Evolutionary conservation across 2,329 filamentous ascomycete genomes (phyloP).

Genomic region (Cercospora sojina): DNA sequence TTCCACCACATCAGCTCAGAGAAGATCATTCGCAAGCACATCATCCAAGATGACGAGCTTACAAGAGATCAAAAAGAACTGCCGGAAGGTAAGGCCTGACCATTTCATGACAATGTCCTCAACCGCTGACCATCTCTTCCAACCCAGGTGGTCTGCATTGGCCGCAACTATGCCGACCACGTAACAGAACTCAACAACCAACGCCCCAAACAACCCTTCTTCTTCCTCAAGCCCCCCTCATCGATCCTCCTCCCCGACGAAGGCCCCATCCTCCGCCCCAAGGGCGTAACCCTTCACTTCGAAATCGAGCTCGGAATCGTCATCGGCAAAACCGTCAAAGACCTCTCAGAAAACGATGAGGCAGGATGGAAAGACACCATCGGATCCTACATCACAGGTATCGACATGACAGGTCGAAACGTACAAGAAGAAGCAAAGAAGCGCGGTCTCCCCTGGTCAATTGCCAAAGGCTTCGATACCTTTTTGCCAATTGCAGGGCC

Average conservation of each 20-base stretch:
- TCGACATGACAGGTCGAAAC: constrained; percentile 97
- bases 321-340: constrained; percentile 75
- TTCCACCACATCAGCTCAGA: background rate
- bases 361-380: constrained; percentile 78
- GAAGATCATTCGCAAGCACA: constrained; percentile 20
- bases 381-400: constrained; percentile 81
- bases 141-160: constrained; percentile 79
- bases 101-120: background rate
- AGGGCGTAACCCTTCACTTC: constrained; percentile 83
- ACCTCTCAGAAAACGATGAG: constrained; percentile 72
- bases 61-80: constrained; percentile 44
- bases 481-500: constrained; percentile 84
- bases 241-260: constrained; percentile 77
- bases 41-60: constrained; percentile 25
- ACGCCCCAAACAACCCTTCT: constrained; percentile 92
- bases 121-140: background rate
- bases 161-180: constrained; percentile 96
- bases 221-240: constrained; percentile 93
- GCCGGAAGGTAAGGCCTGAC: constrained; percentile 45
- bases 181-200: constrained; percentile 86
- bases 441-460: constrained; percentile 93
- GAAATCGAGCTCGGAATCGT: constrained; percentile 92
- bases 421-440: constrained; percentile 95
- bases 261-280: constrained; percentile 78
- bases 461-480: constrained; percentile 96